Evolutionary conservation across 2,329 filamentous ascomycete genomes (phyloP).

Genomic region (Juglanconis oblonga): DNA sequence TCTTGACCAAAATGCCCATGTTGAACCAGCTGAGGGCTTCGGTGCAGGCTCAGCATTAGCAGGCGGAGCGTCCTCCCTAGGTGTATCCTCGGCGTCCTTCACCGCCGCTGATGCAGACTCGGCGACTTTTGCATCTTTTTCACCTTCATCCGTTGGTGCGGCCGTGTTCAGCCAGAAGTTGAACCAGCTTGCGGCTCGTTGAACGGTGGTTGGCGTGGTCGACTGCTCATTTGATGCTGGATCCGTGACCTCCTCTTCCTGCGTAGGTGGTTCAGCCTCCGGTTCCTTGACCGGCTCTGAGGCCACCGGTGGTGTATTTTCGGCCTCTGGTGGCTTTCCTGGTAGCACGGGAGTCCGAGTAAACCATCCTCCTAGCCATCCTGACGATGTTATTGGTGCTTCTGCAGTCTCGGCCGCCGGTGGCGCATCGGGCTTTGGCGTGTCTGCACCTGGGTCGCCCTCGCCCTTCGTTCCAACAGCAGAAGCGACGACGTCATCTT

Average conservation of each 20-base stretch:
- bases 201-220: slow-evolving; percentile 16
- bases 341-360: slow-evolving; percentile 21
- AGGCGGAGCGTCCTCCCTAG: slow-evolving; percentile 40
- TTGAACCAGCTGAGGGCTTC: slow-evolving; percentile 56
- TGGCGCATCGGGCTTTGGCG: neutral
- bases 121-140: slow-evolving; percentile 11
- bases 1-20: slow-evolving; percentile 80
- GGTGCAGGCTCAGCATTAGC: slow-evolving; percentile 29
- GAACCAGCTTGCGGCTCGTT: slow-evolving; percentile 31
- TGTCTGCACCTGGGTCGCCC: neutral
- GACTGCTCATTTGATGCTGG: slow-evolving; percentile 1
- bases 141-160: slow-evolving; percentile 5
- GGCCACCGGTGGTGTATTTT: slow-evolving; percentile 19
- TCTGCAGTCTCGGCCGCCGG: slow-evolving; percentile 5
- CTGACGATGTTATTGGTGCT: slow-evolving; percentile 34
- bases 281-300: slow-evolving; percentile 10
- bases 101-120: slow-evolving; percentile 16
- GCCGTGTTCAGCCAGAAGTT: slow-evolving; percentile 14
- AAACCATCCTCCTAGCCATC: slow-evolving; percentile 55
- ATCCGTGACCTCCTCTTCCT: neutral
- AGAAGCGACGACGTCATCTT: neutral
- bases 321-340: slow-evolving; percentile 7
- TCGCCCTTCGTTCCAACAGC: neutral
- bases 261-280: slow-evolving; percentile 1
- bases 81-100: slow-evolving; percentile 38